Percentiles rank a stretch among this genome's conserved stretches.
Conservation (phyloP, 768 basidiomycete genomes). For the Cyclocybe aegerita region DNA sequence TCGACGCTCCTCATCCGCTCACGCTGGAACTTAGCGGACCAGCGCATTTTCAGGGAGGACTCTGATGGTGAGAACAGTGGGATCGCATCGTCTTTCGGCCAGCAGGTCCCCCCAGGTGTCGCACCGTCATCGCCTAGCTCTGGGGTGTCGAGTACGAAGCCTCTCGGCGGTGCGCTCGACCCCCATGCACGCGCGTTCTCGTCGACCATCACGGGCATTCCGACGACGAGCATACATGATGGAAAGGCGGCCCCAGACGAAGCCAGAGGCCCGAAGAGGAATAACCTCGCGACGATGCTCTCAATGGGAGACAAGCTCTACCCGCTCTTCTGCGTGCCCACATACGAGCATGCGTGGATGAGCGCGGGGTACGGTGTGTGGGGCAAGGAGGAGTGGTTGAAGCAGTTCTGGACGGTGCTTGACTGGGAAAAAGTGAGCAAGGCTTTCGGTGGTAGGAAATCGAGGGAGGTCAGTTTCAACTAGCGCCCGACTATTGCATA, state of each 20-base stretch:
- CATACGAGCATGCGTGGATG: constrained; percentile 88
- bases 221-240: constrained; percentile 1
- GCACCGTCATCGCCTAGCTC: constrained; percentile 24
- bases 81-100: constrained; percentile 16
- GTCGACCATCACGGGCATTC: background rate
- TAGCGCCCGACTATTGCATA: background rate
- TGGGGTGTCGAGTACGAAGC: constrained; percentile 6
- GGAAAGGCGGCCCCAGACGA: constrained; percentile 5
- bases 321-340: constrained; percentile 76
- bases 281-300: constrained; percentile 21
- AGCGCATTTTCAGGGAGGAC: background rate
- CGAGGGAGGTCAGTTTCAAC: background rate
- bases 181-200: constrained; percentile 10
- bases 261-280: constrained; percentile 7
- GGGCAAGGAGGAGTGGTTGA: constrained; percentile 87
- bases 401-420: constrained; percentile 79
- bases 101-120: constrained; percentile 16
- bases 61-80: no score
- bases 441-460: constrained; percentile 24
- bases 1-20: constrained; percentile 84
- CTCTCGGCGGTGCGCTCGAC: constrained; percentile 25
- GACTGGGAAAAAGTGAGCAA: constrained; percentile 69
- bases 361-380: constrained; percentile 83
- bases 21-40: constrained; percentile 30
- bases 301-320: constrained; percentile 56